Conservation (phyloP, 2,329 filamentous ascomycete species). For the Aureobasidium sp. region DNA sequence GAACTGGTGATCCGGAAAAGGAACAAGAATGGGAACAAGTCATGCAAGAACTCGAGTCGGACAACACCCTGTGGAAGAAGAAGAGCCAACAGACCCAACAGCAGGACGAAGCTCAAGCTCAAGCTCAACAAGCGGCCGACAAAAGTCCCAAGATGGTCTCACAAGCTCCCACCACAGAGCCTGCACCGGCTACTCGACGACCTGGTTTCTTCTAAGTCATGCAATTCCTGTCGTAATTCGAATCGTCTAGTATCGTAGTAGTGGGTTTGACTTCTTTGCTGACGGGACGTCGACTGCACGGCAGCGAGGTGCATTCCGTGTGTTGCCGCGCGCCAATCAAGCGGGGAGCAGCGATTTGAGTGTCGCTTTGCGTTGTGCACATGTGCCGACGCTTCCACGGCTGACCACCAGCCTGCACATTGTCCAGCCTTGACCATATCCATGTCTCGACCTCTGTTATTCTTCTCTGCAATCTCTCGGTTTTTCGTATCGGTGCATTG, state of each 20-base stretch:
- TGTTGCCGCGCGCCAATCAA: background rate
- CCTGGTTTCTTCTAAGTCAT: constrained; percentile 10
- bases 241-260: background rate
- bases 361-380: background rate
- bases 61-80: constrained; percentile 14
- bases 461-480: background rate
- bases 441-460: background rate
- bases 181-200: background rate
- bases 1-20: constrained; percentile 65
- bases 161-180: background rate
- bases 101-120: background rate
- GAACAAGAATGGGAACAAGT: constrained; percentile 81
- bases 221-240: background rate
- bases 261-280: background rate
- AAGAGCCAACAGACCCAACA: background rate
- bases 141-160: constrained; percentile 6
- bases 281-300: background rate
- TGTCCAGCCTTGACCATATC: background rate
- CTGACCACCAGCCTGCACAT: constrained; percentile 5
- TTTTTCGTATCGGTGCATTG: background rate
- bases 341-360: background rate
- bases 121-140: background rate
- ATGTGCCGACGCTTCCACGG: background rate
- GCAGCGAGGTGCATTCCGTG: background rate
- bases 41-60: constrained; percentile 16